Base-by-base conservation (phyloP, 2,329 filamentous ascomycete genomes). In the Parafenestella ontariensis region DNA sequence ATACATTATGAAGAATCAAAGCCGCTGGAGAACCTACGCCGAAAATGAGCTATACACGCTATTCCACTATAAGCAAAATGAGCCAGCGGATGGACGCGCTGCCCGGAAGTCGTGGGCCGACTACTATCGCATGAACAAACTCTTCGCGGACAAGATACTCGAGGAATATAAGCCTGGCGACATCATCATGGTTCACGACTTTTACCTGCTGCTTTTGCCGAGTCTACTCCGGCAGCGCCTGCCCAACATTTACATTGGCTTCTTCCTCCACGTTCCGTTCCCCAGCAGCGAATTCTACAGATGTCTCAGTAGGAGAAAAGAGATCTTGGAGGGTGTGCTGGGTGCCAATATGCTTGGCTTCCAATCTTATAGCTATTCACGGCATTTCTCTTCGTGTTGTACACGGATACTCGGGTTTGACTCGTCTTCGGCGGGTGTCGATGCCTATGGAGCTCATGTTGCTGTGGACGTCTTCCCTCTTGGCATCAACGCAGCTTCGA, bases 21-120 rank as follows among this genome's bases (percentile, higher is more conserved):
- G 83, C 28, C 84, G 92, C 61, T 98, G 95, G 94, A 86, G 92
- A 60, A 85, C 90, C 36, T 98, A 95, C 76, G 92, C 93, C 15
- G 92, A 97, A 78, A 88, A 93, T 71, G 91, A 96, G 67, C 82
- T 98, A 24, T 97, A 96, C 78, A 92, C 91, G 1, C 84, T 97
- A 9, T 92, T 97, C 73, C 94, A 98, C 77, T 98, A 98, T 82
- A 96, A 96, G 78, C 91, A 95, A 71, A 91, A 96, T 71, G 91
- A 93, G 73, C 92, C 94, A 1, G 91, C 88, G 11, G 91, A 97
- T 73, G 92, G 92, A 31, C 87, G 90, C 63, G 87, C 87, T 17
- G 91, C 95, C 72, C 87, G 91, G 48, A 83, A 89, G 37, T 88
- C 92, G 66, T 98, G 94, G 93, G 87, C 89, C 23, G 92, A 98